Evolutionary conservation across 2,329 filamentous ascomycete species (phyloP).

Genomic region (Talaromyces sp.): DNA sequence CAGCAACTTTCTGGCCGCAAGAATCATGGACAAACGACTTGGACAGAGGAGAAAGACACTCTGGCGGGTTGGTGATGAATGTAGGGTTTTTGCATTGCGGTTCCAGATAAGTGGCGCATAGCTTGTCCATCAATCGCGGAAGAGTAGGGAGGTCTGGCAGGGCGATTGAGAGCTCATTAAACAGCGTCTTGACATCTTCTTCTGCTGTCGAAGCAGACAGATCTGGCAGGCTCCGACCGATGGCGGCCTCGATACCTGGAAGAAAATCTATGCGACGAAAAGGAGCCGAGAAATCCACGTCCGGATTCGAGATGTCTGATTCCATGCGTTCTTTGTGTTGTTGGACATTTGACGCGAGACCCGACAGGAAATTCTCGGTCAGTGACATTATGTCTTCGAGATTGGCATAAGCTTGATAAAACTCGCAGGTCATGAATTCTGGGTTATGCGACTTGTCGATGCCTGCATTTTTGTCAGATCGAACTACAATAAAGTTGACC

Average conservation of each 20-base stretch:
- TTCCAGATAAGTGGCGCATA: constrained; percentile 73
- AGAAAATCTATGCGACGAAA: constrained; percentile 74
- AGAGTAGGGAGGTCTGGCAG: constrained; percentile 51
- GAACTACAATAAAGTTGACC: background rate
- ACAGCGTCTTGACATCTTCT: constrained; percentile 52
- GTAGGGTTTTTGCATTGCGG: constrained; percentile 65
- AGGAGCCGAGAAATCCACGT: constrained; percentile 52
- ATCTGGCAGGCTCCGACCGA: constrained; percentile 61
- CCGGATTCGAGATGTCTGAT: constrained; percentile 42
- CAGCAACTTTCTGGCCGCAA: constrained; percentile 67
- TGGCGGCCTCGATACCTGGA: constrained; percentile 64
- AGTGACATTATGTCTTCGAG: constrained; percentile 66
- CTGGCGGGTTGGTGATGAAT: constrained; percentile 85
- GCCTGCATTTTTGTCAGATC: constrained; percentile 22
- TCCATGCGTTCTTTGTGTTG: constrained; percentile 32
- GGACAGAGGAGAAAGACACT: constrained; percentile 82
- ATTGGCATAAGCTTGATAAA: constrained; percentile 81
- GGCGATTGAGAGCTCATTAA: constrained; percentile 43
- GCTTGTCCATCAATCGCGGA: constrained; percentile 71
- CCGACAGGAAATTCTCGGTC: constrained; percentile 66
- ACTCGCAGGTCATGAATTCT: constrained; percentile 96
- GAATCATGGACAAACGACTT: constrained; percentile 72
- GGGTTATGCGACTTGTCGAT: constrained; percentile 89
- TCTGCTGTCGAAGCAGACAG: constrained; percentile 52
- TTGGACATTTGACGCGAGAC: constrained; percentile 50